Base-by-base conservation (phyloP, 2,329 filamentous ascomycete genomes). In the Pseudogymnoascus sp. region DNA sequence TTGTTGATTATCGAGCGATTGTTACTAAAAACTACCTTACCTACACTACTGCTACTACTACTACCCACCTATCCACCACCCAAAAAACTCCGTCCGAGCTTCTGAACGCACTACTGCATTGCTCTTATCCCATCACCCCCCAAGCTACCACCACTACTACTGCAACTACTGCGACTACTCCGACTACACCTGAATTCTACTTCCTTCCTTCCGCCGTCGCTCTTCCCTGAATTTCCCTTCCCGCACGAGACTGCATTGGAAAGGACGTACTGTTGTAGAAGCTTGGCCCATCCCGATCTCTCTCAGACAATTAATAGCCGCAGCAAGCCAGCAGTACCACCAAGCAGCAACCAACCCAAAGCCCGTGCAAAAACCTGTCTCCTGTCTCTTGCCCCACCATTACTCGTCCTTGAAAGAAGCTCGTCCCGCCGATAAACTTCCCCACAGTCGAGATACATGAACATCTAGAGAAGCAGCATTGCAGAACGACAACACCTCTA, bases 361-460 rank as follows among this genome's bases (percentile, higher is more conserved):
- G 49, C 49, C 49, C 49, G 28, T 55, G 49, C 49, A 55, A 55
- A 55, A 52, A 55, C 16, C 49, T 5, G 49, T 55, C 49, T 55
- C 28, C 49, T 55, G 49, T 55, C 49, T 55, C 49, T 33, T 55
- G 49, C 49, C 49, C 49, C 49, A 55, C 49, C 49, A 55, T 55
- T 55, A 55, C 49, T 55, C 49, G 49, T 55, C 49, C 45, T 55
- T 33, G 25, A 33, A 43, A 33, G 49, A 55, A 55, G 49, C 49
- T 55, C 49, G 49, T 55, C 49, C 49, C 49, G 49, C 49, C 49
- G 49, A 55, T 55, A 55, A 55, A 55, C 49, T 55, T 33, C 49
- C 49, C 49, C 49, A 55, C 49, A 55, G 49, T 55, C 49, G 49
- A 33, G 25, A 55, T 55, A 55, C 49, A 55, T 55, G 49, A 55